These are phyloP conservation scores for Lycium barbarum DNA, from an alignment of 257 asterid species.

Conservation along the genomic window DNA sequence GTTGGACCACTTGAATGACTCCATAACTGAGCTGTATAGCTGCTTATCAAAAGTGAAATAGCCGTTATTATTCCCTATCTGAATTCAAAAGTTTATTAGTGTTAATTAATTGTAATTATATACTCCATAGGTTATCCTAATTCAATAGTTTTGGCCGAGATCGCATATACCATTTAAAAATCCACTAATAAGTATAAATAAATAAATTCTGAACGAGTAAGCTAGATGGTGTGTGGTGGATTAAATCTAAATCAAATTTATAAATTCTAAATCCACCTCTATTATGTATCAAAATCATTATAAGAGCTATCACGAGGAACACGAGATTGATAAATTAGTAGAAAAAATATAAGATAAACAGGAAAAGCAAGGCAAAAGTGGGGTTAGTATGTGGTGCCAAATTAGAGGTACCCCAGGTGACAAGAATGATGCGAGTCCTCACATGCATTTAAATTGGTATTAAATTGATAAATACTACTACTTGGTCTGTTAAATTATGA, in stretches of 20 bases:
- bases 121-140: not conserved
- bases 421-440: conserved; percentile 11
- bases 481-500: not conserved
- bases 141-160: not conserved
- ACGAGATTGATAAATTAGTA: not conserved
- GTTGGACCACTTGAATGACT: not conserved
- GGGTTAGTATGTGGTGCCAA: conserved; percentile 8
- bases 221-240: not conserved
- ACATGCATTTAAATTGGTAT: not conserved
- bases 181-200: not conserved
- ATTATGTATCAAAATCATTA: too few relatives aligned
- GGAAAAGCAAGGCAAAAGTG: not conserved
- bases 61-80: not conserved
- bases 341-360: not conserved
- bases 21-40: not conserved
- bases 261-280: not conserved
- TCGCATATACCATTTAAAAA: not conserved
- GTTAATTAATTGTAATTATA: not conserved
- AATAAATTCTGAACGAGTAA: not conserved
- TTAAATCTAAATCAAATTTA: not conserved
- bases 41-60: not conserved
- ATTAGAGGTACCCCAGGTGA: not conserved
- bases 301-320: not conserved
- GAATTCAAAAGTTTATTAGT: not conserved
- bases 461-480: not conserved